Percentiles rank a stretch among this genome's conserved stretches.
Evolutionary conservation across 2,329 filamentous ascomycete genomes (phyloP).

Genomic region (Hirsutella rhossiliensis): DNA sequence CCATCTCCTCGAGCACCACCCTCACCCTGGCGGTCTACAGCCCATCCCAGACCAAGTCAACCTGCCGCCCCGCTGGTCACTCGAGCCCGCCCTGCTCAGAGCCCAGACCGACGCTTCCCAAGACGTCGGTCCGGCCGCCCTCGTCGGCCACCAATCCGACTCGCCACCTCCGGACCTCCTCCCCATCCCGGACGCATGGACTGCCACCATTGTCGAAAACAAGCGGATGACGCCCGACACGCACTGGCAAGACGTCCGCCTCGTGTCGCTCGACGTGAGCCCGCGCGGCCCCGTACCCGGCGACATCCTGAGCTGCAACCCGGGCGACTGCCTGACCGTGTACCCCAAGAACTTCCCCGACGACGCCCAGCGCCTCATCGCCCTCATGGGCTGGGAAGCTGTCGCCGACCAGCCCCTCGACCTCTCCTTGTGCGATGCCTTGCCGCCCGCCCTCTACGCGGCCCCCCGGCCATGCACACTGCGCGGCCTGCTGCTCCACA

Average conservation of each 20-base stretch:
- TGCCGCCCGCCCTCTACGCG: slow-evolving; percentile 21
- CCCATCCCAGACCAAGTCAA: slow-evolving; percentile 65
- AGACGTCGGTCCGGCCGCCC: too few relatives aligned
- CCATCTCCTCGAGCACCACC: slow-evolving; percentile 53
- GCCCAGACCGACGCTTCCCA: neutral
- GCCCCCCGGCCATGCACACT: slow-evolving; percentile 42
- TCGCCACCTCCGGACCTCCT: slow-evolving; percentile 23
- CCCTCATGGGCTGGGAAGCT: slow-evolving; percentile 64
- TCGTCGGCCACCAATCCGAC: too few relatives aligned
- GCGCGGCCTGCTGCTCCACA: slow-evolving; percentile 64
- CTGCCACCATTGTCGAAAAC: slow-evolving; percentile 52
- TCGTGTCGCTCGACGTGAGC: slow-evolving; percentile 49
- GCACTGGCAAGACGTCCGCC: slow-evolving; percentile 93
- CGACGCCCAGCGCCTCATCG: slow-evolving; percentile 70
- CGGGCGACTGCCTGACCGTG: slow-evolving; percentile 71
- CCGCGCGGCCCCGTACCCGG: slow-evolving; percentile 7
- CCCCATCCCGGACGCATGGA: slow-evolving; percentile 43
- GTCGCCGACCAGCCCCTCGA: slow-evolving; percentile 60
- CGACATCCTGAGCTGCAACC: slow-evolving; percentile 31
- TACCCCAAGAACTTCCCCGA: slow-evolving; percentile 77
- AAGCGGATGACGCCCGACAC: slow-evolving; percentile 56
- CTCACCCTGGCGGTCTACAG: slow-evolving; percentile 51
- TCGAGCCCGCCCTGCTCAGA: slow-evolving; percentile 14
- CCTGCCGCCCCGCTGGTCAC: slow-evolving; percentile 58
- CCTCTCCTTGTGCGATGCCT: slow-evolving; percentile 26